Percentiles rank a stretch among this genome's conserved stretches.
Evolutionary conservation across 176 grass and related monocot species (phyloP).

Genomic region (Phoenix dactylifera): DNA sequence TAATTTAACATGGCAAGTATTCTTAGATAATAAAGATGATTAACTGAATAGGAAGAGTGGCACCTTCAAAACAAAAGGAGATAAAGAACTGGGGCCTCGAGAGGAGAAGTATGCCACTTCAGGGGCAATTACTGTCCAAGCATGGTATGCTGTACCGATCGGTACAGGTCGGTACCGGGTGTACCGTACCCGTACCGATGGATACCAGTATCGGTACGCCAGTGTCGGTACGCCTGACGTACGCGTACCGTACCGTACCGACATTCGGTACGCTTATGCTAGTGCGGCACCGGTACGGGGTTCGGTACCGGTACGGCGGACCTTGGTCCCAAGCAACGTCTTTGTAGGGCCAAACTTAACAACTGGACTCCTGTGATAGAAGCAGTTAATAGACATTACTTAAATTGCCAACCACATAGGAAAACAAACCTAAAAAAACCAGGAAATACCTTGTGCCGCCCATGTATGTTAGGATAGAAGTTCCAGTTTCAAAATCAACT

Average conservation of each 20-base stretch:
- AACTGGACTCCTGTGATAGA: conserved; percentile 43
- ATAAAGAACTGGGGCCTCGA: conserved; percentile 77
- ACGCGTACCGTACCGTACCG: too few species aligned
- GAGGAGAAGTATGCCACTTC: conserved; percentile 95
- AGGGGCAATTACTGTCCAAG: conserved; percentile 72
- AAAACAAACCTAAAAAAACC: neutral
- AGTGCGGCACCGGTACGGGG: too few species aligned
- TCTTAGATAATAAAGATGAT: too few species aligned
- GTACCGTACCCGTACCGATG: too few species aligned
- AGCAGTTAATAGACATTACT: neutral
- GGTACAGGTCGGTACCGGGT: too few species aligned
- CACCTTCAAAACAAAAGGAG: conserved; percentile 82
- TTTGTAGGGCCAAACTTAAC: conserved; percentile 55
- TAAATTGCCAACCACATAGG: neutral
- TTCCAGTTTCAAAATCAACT: conserved; percentile 91
- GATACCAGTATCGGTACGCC: too few species aligned
- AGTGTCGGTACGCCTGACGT: too few species aligned
- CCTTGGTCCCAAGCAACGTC: conserved; percentile 60
- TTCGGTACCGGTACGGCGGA: too few species aligned
- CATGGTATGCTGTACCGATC: too few species aligned
- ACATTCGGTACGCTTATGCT: too few species aligned
- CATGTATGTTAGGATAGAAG: conserved; percentile 62
- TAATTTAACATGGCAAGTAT: too few species aligned
- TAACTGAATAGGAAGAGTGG: neutral
- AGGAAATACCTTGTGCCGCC: conserved; percentile 46